Evolutionary conservation across 805 yeast species (phyloP).

Genomic region (Starmera pachycereana): DNA sequence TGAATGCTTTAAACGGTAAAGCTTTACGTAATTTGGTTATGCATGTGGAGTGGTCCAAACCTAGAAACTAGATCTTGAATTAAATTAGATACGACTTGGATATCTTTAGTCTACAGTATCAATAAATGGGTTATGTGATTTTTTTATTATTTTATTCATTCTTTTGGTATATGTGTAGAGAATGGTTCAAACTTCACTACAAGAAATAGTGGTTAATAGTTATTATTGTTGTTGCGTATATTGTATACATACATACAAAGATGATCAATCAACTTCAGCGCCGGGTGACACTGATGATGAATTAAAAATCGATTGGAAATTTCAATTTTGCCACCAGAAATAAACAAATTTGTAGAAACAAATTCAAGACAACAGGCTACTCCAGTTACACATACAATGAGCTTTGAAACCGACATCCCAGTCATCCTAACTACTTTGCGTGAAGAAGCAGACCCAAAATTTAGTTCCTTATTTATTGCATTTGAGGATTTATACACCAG

Average conservation of each 20-base stretch:
- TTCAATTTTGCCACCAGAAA: slow-evolving; percentile 6
- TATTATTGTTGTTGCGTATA: no score
- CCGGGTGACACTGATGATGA: no score
- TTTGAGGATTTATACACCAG: slow-evolving; percentile 83
- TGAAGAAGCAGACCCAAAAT: slow-evolving; percentile 52
- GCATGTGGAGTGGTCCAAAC: slow-evolving; percentile 52
- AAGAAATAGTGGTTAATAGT: not conserved
- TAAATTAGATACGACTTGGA: no score
- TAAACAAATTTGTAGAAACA: not conserved
- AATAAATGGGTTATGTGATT: not conserved
- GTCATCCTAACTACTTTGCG: slow-evolving; percentile 37
- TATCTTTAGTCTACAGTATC: not conserved
- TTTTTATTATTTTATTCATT: no score
- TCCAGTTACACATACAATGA: not conserved
- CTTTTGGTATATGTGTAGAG: not conserved
- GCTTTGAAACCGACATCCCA: slow-evolving; percentile 10
- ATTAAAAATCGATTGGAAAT: not conserved
- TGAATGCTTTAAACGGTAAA: slow-evolving; percentile 71
- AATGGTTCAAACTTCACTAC: not conserved
- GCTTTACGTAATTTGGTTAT: slow-evolving; percentile 87
- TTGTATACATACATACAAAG: no score
- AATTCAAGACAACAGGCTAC: not conserved
- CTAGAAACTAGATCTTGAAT: not conserved
- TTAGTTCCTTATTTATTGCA: slow-evolving; percentile 49
- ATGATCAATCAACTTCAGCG: no score